Evolutionary conservation across 2,329 filamentous ascomycete genomes (phyloP).

Genomic region (Ophiostoma perfectum): DNA sequence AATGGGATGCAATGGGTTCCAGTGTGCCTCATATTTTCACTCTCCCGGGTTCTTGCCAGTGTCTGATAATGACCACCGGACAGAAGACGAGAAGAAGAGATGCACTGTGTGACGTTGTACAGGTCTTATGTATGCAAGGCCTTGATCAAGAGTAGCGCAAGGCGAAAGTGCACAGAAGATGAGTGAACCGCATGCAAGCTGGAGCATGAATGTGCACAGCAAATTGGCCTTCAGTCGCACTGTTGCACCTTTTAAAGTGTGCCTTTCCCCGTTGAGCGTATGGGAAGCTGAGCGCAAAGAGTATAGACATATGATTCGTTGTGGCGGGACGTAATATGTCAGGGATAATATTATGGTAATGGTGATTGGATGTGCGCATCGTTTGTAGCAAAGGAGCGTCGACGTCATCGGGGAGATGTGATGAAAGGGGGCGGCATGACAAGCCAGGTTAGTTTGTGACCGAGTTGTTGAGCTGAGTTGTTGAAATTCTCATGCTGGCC

Average conservation of each 20-base stretch:
- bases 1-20: neutral
- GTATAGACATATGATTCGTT: neutral
- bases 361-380: slow-evolving; percentile 8
- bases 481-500: neutral
- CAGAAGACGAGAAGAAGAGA: neutral
- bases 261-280: no score
- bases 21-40: neutral
- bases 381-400: slow-evolving; percentile 1
- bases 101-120: neutral
- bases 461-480: no score
- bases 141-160: neutral
- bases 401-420: neutral
- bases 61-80: neutral
- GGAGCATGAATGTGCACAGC: neutral
- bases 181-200: neutral
- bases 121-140: neutral
- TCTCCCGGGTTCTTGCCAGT: neutral
- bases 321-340: neutral
- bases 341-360: neutral
- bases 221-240: neutral
- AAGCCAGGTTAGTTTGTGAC: no score
- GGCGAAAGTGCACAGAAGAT: neutral
- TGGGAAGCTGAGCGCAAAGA: neutral
- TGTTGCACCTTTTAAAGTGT: no score
- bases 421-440: neutral